Evolutionary conservation across 1,139 yeast species (phyloP), one percentile per base, ranked within the genome.

Genomic region (Blastobotrys aristatus): DNA sequence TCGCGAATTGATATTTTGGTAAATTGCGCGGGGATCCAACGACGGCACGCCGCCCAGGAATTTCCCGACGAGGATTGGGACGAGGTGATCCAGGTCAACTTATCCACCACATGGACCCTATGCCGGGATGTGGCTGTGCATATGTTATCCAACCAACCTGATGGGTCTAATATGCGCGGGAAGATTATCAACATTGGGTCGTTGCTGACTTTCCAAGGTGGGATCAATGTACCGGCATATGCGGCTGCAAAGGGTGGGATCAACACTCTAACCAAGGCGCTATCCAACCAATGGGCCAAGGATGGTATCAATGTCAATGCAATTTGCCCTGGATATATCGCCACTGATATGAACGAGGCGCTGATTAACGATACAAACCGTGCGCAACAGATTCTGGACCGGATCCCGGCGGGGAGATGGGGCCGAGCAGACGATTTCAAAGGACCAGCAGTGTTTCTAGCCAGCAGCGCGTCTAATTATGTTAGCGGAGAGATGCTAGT

Each of bases 151-250:
- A 49, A 49, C 31, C 56, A 54, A 34, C 54, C 60, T 5, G 64
- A 58, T 40, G 62, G 72, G 47, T 62, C 68, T 58, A 69, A 74
- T 14, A 74, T 75, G 24, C 70, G 72, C 54, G 89, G 88, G 31
- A 80, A 82, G 46, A 73, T 82, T 56, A 74, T 82, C 55, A 76
- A 81, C 61, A 78, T 86, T 22, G 85, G 82, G 1, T 80, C 86
- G 2, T 53, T 75, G 43, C 58, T 65, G 48, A 66, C 76, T 0
- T 73, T 67, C 63, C 68, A 70, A 44, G 79, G 77, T 11, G 76
- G 76, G 1, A 34, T 66, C 47, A 59, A 65, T 46, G 65, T 70
- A 33, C 69, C 79, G 3, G 73, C 81, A 0, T 78, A 78, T 58
- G 72, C 78, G 10, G 74, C 78, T 8, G 66, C 80, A 18, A 78